These are phyloP conservation scores for Pinus taeda DNA, from an alignment of 75 land plant genomes.

Conservation along the genomic window DNA sequence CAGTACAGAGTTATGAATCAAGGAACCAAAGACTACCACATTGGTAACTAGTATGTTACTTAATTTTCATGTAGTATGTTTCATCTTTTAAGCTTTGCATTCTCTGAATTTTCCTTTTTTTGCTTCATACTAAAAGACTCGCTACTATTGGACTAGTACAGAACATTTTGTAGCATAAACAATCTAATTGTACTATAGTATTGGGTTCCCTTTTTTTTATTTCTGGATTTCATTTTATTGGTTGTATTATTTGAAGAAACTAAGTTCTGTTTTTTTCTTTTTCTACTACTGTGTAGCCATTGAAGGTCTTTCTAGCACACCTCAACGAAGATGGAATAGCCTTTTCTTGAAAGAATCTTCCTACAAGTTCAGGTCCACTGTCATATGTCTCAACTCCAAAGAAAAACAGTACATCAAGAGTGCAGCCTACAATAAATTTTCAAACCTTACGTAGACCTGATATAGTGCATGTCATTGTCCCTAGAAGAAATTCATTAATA, in stretches of 20 bases:
- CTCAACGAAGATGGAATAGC: conserved; percentile 32
- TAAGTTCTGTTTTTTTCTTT: neutral
- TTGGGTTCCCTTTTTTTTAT: too few relatives aligned
- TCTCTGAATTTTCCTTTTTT: too few relatives aligned
- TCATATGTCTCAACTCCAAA: conserved; percentile 24
- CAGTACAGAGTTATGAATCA: conserved; percentile 30
- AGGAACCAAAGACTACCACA: conserved; percentile 25
- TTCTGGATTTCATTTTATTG: too few relatives aligned
- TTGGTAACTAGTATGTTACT: conserved; percentile 24
- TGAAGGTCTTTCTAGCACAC: conserved; percentile 47
- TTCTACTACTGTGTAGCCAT: conserved; percentile 30
- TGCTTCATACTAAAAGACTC: too few relatives aligned
- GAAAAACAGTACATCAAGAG: conserved; percentile 11
- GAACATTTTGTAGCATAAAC: too few relatives aligned
- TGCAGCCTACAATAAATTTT: too few relatives aligned
- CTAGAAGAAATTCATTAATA: too few relatives aligned
- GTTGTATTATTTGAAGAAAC: too few relatives aligned
- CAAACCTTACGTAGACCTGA: conserved; percentile 4
- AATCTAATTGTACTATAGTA: too few relatives aligned
- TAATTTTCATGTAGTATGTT: too few relatives aligned
- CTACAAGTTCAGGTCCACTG: conserved; percentile 29
- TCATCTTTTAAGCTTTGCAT: too few relatives aligned
- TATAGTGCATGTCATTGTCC: conserved; percentile 18
- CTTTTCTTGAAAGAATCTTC: conserved; percentile 16
- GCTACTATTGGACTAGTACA: too few relatives aligned